Evolutionary conservation across 2,329 filamentous ascomycete genomes (phyloP).

Genomic region (Beauveria asiatica): DNA sequence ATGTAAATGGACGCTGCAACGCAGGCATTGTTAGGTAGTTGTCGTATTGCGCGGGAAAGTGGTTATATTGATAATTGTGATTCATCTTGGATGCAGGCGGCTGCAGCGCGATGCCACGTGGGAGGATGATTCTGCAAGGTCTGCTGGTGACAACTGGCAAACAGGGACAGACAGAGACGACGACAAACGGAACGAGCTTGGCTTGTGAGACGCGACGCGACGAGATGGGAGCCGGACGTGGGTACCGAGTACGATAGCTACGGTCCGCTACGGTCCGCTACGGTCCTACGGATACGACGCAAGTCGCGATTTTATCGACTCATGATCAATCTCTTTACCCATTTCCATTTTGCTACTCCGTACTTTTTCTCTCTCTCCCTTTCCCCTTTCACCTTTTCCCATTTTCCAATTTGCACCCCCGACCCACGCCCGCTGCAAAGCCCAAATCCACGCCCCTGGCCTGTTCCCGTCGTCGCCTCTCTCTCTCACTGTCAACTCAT

Average conservation of each 20-base stretch:
- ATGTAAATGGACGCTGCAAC: not conserved
- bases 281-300: not conserved
- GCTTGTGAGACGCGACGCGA: not conserved
- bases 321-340: too few relatives aligned
- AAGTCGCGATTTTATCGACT: not conserved
- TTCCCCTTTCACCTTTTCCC: not conserved
- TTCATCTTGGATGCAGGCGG: not conserved
- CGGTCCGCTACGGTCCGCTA: too few relatives aligned
- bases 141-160: not conserved
- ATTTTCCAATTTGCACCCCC: not conserved
- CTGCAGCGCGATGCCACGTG: not conserved
- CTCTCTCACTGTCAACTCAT: too few relatives aligned
- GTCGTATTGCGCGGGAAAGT: not conserved
- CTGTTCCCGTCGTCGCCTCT: not conserved
- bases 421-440: not conserved
- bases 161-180: not conserved
- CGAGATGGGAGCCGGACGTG: not conserved
- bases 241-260: too few relatives aligned
- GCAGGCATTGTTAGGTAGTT: not conserved
- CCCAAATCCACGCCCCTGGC: conserved; percentile 1
- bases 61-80: not conserved
- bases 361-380: not conserved
- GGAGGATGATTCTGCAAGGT: not conserved
- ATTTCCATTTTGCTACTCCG: too few relatives aligned
- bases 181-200: not conserved